These are phyloP conservation scores for Liquidambar formosana DNA, from an alignment of 164 flowering plant species.

Conservation along the genomic window DNA sequence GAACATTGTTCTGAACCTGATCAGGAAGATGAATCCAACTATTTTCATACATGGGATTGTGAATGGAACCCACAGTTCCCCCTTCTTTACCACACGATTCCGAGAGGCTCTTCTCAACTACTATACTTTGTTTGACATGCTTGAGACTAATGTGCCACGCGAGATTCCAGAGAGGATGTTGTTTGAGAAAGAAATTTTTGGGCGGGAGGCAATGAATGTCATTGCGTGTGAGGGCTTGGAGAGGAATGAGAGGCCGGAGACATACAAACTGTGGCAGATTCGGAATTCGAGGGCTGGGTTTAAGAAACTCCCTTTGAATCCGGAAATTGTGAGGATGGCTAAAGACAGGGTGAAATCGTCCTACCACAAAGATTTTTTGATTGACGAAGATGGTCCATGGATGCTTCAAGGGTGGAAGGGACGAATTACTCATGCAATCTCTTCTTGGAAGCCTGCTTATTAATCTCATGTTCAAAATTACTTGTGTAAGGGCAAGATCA, in stretches of 20 bases:
- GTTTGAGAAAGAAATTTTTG: slow-evolving; percentile 37
- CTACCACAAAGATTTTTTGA: slow-evolving; percentile 44
- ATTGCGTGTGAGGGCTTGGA: slow-evolving; percentile 48
- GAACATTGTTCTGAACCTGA: slow-evolving; percentile 34
- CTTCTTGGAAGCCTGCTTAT: slow-evolving; percentile 37
- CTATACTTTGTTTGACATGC: slow-evolving; percentile 47
- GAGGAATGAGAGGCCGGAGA: slow-evolving; percentile 51
- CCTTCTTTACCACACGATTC: slow-evolving; percentile 51
- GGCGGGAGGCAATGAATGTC: slow-evolving; percentile 42
- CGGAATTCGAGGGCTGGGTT: slow-evolving; percentile 43
- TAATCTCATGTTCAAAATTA: background rate
- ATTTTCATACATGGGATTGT: slow-evolving; percentile 35
- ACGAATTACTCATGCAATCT: slow-evolving; percentile 38
- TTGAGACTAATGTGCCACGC: slow-evolving; percentile 36
- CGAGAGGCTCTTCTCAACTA: slow-evolving; percentile 51
- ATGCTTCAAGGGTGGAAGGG: slow-evolving; percentile 56
- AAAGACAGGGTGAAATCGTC: slow-evolving; percentile 21
- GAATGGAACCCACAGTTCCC: slow-evolving; percentile 43
- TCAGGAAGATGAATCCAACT: slow-evolving; percentile 38
- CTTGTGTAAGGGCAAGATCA: too few species aligned
- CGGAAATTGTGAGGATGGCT: slow-evolving; percentile 26
- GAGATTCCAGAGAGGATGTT: slow-evolving; percentile 37
- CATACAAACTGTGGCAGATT: slow-evolving; percentile 51
- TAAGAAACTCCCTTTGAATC: slow-evolving; percentile 34
- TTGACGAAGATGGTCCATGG: slow-evolving; percentile 45